Percentiles rank a stretch among this genome's conserved stretches.
Conservation (phyloP, 148 eudicot species). For the Selenicereus undatus region DNA sequence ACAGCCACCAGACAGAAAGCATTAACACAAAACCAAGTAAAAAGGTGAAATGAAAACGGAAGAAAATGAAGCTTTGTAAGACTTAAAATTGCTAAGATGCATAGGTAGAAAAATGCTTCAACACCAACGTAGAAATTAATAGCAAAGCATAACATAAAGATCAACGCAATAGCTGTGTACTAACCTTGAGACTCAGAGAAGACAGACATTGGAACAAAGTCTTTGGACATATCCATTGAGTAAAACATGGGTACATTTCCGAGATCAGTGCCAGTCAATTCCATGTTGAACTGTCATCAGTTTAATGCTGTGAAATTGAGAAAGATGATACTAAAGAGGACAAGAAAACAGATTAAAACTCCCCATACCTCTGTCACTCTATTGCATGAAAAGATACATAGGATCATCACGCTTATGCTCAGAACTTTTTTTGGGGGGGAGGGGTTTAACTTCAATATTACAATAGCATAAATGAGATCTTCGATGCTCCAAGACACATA, state of each 20-base stretch:
- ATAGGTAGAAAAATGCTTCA: not conserved
- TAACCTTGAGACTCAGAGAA: constrained; percentile 80
- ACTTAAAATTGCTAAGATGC: not conserved
- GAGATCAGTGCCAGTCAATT: constrained; percentile 52
- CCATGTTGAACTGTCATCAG: constrained; percentile 75
- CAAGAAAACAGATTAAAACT: constrained; percentile 16
- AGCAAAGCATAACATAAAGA: not conserved
- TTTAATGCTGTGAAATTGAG: constrained; percentile 28
- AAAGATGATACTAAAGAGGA: constrained; percentile 13
- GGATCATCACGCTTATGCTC: not conserved
- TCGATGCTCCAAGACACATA: too few species aligned
- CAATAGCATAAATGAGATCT: too few species aligned
- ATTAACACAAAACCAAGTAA: not conserved
- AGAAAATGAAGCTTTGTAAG: not conserved
- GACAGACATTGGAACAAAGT: constrained; percentile 74
- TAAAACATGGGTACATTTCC: constrained; percentile 62
- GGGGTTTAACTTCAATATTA: too few species aligned
- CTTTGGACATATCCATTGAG: constrained; percentile 69
- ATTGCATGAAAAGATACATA: constrained; percentile 8
- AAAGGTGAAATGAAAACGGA: not conserved
- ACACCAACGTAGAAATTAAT: not conserved
- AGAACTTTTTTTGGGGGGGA: too few species aligned
- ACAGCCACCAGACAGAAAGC: not conserved
- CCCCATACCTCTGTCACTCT: not conserved
- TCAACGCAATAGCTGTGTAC: constrained; percentile 2